Conservation (phyloP, 805 yeast species). For the Kazachstania kunashirensis region DNA sequence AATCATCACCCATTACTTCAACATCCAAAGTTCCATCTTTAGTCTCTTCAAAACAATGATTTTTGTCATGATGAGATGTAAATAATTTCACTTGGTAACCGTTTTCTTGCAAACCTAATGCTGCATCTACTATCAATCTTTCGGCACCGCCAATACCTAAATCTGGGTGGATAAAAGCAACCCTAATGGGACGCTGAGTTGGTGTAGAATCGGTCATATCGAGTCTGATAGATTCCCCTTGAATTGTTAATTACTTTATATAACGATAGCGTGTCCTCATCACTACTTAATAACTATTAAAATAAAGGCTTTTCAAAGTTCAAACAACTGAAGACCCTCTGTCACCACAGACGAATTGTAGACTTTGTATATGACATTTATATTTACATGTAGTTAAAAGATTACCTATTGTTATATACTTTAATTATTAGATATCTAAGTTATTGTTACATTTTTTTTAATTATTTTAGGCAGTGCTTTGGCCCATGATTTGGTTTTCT, state of each 20-base stretch:
- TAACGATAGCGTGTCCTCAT: too few relatives aligned
- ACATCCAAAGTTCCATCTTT: conserved; percentile 49
- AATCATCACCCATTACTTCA: conserved; percentile 67
- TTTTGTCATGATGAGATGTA: conserved; percentile 83
- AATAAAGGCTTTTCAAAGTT: too few relatives aligned
- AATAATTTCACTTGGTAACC: conserved; percentile 58
- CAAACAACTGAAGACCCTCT: too few relatives aligned
- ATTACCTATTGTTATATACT: too few relatives aligned
- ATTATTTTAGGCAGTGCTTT: conserved; percentile 68
- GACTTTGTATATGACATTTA: background rate
- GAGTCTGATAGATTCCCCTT: too few relatives aligned
- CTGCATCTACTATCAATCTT: conserved; percentile 92
- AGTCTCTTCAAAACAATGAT: conserved; percentile 89
- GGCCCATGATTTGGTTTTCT: conserved; percentile 65
- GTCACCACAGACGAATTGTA: too few relatives aligned
- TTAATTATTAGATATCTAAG: conserved; percentile 11
- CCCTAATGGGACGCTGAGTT: conserved; percentile 31
- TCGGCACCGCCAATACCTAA: conserved; percentile 98
- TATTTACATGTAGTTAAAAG: background rate
- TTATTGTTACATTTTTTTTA: conserved; percentile 36
- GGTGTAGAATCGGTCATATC: too few relatives aligned
- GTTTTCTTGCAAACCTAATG: conserved; percentile 66
- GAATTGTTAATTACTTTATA: too few relatives aligned
- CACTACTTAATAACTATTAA: too few relatives aligned
- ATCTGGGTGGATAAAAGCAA: conserved; percentile 93